Base-by-base conservation (phyloP, 129 eudicot species). In the Lactuca saligna region DNA sequence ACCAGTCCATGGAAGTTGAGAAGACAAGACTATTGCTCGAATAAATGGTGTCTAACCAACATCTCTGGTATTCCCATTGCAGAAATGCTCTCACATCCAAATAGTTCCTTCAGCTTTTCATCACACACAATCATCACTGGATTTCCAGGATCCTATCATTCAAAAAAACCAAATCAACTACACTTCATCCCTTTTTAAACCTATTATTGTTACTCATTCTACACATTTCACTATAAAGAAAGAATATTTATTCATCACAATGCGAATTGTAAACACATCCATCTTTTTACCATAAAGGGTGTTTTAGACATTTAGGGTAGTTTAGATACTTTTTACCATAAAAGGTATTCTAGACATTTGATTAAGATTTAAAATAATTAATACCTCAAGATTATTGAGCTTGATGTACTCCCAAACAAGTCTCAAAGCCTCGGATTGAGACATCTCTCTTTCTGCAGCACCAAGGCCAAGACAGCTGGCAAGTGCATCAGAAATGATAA, bases 381-480 rank as follows among this genome's bases (percentile, higher is more conserved):
- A 50, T 54, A 91, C 96, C 97, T 91, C 97, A 67, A 91, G 86
- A 38, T 88, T 76, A 73, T 91, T 78, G 53, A 71, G 79, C 77
- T 88, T 91, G 55, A 91, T 88, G 84, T 91, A 91, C 75, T 87
- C 97, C 91, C 91, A 88, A 70, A 91, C 77, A 74, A 86, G 90
- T 50, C 84, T 71, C 50, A 83, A 79, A 5, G 85, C 96, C 63
- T 87, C 97, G 0, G 97, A 80, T 59, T 87, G 81, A 0, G 79
- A 77, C 95, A 91, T 88, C 63, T 91, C 97, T 77, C 83, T 83
- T 76, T 88, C 93, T 53, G 57, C 87, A 61, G 82, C 83, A 77
- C 93, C 96, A 74, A 91, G 79, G 20, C 20, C 20, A 20, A 20
- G 20, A 61, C 90, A 88, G 50, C 75, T 83, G 10, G 93, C 87